Evolutionary conservation across 768 basidiomycete species (phyloP).

Genomic region (Termitomyces sp.): DNA sequence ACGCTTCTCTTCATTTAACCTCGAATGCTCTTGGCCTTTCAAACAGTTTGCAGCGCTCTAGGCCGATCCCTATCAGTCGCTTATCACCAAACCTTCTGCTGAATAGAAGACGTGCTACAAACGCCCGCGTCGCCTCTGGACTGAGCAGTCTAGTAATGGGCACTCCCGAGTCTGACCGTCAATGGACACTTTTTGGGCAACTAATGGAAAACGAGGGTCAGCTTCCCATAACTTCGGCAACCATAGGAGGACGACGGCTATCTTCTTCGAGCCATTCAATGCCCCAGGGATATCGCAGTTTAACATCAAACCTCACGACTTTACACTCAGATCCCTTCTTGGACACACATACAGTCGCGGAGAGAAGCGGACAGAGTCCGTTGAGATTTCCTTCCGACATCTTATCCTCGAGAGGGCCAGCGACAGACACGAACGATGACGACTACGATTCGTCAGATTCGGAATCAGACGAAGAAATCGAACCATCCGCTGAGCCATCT

Average conservation of each 20-base stretch:
- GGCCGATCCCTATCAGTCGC: conserved; percentile 14
- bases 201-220: conserved; percentile 65
- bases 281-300: background rate
- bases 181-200: conserved; percentile 69
- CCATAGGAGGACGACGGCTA: conserved; percentile 7
- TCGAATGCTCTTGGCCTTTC: conserved; percentile 2
- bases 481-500: conserved; percentile 3
- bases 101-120: conserved; percentile 10
- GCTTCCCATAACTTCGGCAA: conserved; percentile 19
- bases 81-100: conserved; percentile 18
- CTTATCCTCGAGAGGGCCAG: background rate
- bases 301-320: background rate
- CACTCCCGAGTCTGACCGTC: conserved; percentile 20
- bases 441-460: conserved; percentile 19
- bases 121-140: conserved; percentile 13
- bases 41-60: conserved; percentile 9
- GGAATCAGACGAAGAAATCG: conserved; percentile 5
- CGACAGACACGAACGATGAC: conserved; percentile 10
- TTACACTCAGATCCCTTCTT: conserved; percentile 10
- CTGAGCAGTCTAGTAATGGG: conserved; percentile 7
- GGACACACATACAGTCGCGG: conserved; percentile 5
- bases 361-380: background rate
- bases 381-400: background rate
- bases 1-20: conserved; percentile 1
- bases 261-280: background rate